Base-by-base conservation (phyloP, 805 yeast genomes). In the Kodamaea nitidulidarum region DNA sequence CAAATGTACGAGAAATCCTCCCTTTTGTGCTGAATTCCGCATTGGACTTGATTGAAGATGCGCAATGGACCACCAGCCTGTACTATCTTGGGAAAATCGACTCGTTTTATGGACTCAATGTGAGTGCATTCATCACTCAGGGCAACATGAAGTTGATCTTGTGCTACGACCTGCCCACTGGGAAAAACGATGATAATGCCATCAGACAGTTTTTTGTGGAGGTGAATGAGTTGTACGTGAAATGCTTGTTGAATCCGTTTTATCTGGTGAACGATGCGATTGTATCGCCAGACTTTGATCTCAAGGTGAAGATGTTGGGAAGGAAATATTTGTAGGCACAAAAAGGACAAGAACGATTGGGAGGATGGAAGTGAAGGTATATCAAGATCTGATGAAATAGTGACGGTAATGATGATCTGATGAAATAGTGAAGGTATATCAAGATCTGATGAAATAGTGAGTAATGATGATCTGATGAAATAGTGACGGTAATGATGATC, bases 11-110 rank as follows among this genome's bases (percentile, higher is more conserved):
- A 50, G 96, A 91, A 53, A 63, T 91, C 26, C 80, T 84, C 48
- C 97, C 96, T 15, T 91, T 88, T 53, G 80, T 93, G 20, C 75
- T 90, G 25, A 95, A 93, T 55, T 77, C 96, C 1, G 79, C 98
- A 2, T 62, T 93, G 26, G 98, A 93, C 58, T 71, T 93, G n/a
- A 80, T 93, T 0, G 96, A 93, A 47, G 96, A 90, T 51, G 62
- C 79, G 2, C 97, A 88, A 55, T 88, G 95, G 91, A 75, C 77
- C 35, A 70, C 76, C 7, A 77, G 71, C 46, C 69, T 73, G 32
- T 69, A 84, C 46, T 82, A 84, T 53, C 64, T 88, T 45, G 90
- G 91, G 33, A 76, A 76, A 32, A 76, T 91, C 14, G 98, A 93
- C 61, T 79, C 81, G 26, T 91, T 88, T 59, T 87, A 90, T 58